Conservation (phyloP, 176 grass and related monocot genomes). For the Oryza australiensis region DNA sequence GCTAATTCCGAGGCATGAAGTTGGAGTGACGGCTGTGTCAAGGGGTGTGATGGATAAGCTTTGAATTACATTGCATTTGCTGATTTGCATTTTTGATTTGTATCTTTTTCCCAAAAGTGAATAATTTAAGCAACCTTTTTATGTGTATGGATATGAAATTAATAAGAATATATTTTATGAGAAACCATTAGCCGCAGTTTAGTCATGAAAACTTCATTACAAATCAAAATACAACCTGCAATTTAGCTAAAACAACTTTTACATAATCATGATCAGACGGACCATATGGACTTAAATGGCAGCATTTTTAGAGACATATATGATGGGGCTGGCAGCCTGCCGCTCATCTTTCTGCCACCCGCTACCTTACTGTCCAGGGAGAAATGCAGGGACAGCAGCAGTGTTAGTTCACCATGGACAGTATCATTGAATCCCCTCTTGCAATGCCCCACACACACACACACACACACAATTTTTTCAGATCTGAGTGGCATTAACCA, state of each 20-base stretch:
- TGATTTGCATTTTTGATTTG: no score
- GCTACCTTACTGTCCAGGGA: conserved; percentile 25
- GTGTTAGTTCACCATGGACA: conserved; percentile 34
- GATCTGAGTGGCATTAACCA: conserved; percentile 43
- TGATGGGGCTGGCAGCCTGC: neutral
- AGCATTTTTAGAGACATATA: neutral
- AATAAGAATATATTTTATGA: no score
- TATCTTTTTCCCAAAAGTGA: no score
- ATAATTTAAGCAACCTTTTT: no score
- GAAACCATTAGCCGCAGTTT: no score
- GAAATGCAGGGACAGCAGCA: conserved; percentile 27
- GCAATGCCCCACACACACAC: neutral
- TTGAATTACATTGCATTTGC: no score
- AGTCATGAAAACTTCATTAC: no score
- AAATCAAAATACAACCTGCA: neutral
- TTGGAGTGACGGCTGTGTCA: no score
- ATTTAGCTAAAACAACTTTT: neutral
- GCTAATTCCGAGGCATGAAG: no score
- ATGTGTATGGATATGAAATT: no score
- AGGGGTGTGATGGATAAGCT: no score
- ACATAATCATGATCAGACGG: neutral
- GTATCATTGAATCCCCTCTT: conserved; percentile 45
- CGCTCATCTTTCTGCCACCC: conserved; percentile 36
- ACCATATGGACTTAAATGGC: neutral
- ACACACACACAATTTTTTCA: conserved; percentile 13